Evolutionary conservation across 2,329 filamentous ascomycete species (phyloP), one percentile per base, ranked within the genome.

Genomic region (Ascochyta clinopodiicola): DNA sequence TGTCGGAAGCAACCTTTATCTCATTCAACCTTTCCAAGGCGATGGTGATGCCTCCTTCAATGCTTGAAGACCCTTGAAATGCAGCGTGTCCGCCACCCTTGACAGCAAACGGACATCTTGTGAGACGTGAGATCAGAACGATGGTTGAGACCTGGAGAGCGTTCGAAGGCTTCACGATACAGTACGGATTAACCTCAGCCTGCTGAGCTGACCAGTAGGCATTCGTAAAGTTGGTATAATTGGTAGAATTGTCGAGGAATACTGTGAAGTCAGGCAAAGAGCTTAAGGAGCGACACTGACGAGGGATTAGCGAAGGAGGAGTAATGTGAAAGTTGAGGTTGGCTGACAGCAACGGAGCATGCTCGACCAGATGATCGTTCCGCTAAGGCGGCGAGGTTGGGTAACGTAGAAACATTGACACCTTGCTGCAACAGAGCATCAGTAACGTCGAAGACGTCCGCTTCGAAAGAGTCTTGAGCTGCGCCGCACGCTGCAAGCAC

Each of bases 21-120:
- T 62, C 29, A 22, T 70, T 68, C 29, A 74, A 27, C 8, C 60
- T 63, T 27, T 69, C 57, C 37, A 75, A 25, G 21, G 67, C 62
- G 25, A 74, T 57, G 1, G 70, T 74, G 8, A 75, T 68, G 13
- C 72, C 72, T 27, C 61, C 64, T 9, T 72, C 60, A 24, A 73
- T 73, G 43, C 67, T 73, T 1, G 71, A 72, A 10, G 61, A 57
- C 9, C 70, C 71, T 22, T 63, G 63, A 29, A 64, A 66, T 2
- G 64, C 62, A 42, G 65, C 61, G 51, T 71, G 69, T 2, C 69
- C 66, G 6, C 63, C 64, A 24, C 76, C 73, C 49, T 77, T 78
- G 3, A 81, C 70, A 4, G 77, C 76, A 49, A 79, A 78, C 75
- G 63, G 66, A 39, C 71, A 75, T 44, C 61, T 62, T 8, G 63